Conservation (phyloP, 331 rosid species). For the Acacia concinna region DNA sequence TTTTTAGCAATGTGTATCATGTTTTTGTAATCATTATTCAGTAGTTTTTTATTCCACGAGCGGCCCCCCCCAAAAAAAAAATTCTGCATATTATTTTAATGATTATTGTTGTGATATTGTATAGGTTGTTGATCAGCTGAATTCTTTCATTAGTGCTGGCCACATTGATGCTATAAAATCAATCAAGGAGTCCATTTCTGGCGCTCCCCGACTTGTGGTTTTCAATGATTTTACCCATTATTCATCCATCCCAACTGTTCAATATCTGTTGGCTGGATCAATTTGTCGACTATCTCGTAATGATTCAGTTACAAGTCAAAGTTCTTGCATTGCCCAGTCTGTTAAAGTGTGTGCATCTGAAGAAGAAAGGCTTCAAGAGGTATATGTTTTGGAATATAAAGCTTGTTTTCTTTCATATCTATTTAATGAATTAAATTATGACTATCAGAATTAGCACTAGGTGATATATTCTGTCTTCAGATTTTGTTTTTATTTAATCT, state of each 20-base stretch:
- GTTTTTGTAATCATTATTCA: neutral
- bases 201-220: slow-evolving; percentile 59
- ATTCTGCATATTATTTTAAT: slow-evolving; percentile 20
- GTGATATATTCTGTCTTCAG: neutral
- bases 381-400: slow-evolving; percentile 25
- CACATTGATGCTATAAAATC: slow-evolving; percentile 52
- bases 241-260: slow-evolving; percentile 51
- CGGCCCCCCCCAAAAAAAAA: no score
- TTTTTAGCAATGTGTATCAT: neutral
- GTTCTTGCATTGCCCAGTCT: slow-evolving; percentile 73
- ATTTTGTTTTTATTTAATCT: slow-evolving; percentile 1
- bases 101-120: slow-evolving; percentile 30
- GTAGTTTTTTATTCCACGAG: neutral
- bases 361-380: slow-evolving; percentile 54
- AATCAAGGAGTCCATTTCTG: slow-evolving; percentile 48
- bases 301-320: slow-evolving; percentile 55
- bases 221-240: slow-evolving; percentile 54
- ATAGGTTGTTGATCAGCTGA: slow-evolving; percentile 79
- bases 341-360: slow-evolving; percentile 43
- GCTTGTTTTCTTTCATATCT: slow-evolving; percentile 3
- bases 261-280: slow-evolving; percentile 53
- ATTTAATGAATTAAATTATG: neutral
- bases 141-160: slow-evolving; percentile 46
- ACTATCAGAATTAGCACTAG: neutral
- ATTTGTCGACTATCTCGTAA: slow-evolving; percentile 59